phyloP scores from a whole-genome alignment of 495 filamentous ascomycete genomes.

The Talaromyces proteolyticus region DNA sequence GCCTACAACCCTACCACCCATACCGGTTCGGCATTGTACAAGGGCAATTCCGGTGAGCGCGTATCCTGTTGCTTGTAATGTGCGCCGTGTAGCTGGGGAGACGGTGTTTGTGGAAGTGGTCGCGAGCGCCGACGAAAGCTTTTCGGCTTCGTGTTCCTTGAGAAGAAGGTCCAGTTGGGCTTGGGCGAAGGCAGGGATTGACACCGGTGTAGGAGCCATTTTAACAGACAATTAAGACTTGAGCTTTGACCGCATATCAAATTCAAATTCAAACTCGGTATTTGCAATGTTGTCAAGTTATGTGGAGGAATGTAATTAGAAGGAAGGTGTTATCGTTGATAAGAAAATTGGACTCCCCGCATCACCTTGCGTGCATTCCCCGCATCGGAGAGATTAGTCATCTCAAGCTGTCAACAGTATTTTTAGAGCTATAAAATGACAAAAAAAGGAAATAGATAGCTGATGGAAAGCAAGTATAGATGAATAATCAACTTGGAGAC shows the following conservation, averaged over 20 bases:
- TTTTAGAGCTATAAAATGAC: not conserved
- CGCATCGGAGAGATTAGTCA: not conserved
- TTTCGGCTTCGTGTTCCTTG: conserved; percentile 73
- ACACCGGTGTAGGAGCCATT: conserved; percentile 43
- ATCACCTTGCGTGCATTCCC: not conserved
- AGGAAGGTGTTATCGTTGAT: not conserved
- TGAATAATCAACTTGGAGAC: too few relatives aligned
- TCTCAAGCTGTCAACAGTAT: not conserved
- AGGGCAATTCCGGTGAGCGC: conserved; percentile 77
- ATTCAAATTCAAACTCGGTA: too few relatives aligned
- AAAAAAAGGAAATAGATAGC: too few relatives aligned
- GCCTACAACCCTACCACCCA: conserved; percentile 81
- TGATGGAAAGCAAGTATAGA: too few relatives aligned
- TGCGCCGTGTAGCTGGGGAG: conserved; percentile 60
- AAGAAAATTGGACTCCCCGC: not conserved
- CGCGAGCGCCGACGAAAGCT: conserved; percentile 42
- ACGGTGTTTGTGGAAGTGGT: conserved; percentile 63
- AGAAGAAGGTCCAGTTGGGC: conserved; percentile 74
- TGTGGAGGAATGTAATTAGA: not conserved
- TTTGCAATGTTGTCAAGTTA: too few relatives aligned
- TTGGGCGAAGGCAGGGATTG: conserved; percentile 70
- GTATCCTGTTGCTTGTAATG: conserved; percentile 78
- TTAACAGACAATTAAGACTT: not conserved
- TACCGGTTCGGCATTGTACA: conserved; percentile 77
- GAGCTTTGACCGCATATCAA: not conserved